Evolutionary conservation across 176 grass and related monocot species (phyloP), one percentile per base, ranked within the genome.

Genomic region (Hsuehochloa calcarea): DNA sequence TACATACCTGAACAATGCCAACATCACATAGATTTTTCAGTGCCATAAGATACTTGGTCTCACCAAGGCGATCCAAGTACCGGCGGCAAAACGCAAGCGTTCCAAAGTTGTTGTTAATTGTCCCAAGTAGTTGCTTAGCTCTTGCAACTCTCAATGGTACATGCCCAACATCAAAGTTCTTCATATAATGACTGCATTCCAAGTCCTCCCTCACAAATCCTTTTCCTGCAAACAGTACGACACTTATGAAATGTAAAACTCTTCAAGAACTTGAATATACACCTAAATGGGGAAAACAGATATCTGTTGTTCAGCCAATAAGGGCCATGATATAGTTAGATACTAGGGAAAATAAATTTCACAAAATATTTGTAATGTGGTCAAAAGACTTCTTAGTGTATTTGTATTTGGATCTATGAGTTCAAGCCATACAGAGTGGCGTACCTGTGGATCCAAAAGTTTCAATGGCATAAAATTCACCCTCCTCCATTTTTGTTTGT

Each of bases 101-200:
- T 26, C 93, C 92, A 70, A 99, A 99, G 63, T 91, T 89, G 63
- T 99, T 99, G 84, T 99, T 99, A 68, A 99, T 96, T 38, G 96
- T 95, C 86, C 89, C 87, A 22, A 96, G 96, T 51, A 99, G 89
- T 68, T 93, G 91, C 81, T 99, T 99, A 41, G 96, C 91, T 81
- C 85, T 93, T 8, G 93, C 91, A 23, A 99, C 66, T 78, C 96
- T 93, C 88, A 99, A 78, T 6, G 96, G 91, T 80, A 99, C 87
- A 60, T 99, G 88, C 2, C 93, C 96, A 65, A 88, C 96, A 75
- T 99, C 96, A 40, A 94, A 99, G 74, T 91, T 95, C 88, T 99
- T 99, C 96, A 95, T 98, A 83, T 99, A 99, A 89, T 99, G 96
- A 56, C 96, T 99, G 65, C 96, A 96, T 29, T 99, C 96, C 46